Percentiles rank a stretch among this genome's conserved stretches.
These are phyloP conservation scores for Pyrenophora tritici-repentis DNA, from an alignment of 2,329 filamentous ascomycete species.

Conservation along the genomic window DNA sequence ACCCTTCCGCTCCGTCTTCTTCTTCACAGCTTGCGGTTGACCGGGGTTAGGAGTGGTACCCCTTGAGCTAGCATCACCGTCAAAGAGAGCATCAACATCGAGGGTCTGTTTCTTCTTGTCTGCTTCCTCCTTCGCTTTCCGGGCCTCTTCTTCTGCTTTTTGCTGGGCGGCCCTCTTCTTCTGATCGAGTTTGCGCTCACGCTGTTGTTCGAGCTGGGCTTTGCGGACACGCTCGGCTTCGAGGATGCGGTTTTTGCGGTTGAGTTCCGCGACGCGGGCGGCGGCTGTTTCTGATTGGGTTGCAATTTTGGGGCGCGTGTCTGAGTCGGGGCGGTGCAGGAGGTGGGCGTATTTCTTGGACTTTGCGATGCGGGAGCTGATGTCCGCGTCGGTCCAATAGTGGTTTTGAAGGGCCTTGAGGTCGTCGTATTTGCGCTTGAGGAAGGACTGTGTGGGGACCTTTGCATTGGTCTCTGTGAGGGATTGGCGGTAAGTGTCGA, in stretches of 20 bases:
- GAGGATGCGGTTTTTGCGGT: constrained; percentile 78
- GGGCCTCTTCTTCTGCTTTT: constrained; percentile 57
- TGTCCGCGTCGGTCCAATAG: constrained; percentile 80
- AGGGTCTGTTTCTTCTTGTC: constrained; percentile 38
- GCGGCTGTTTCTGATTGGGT: constrained; percentile 68
- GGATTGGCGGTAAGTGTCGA: constrained; percentile 77
- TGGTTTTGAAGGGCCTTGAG: constrained; percentile 81
- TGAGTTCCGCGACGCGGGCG: constrained; percentile 81
- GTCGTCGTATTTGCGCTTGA: constrained; percentile 75
- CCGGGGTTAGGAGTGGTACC: constrained; percentile 50
- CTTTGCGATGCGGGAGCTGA: constrained; percentile 76
- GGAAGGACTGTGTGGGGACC: constrained; percentile 71
- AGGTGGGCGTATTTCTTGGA: constrained; percentile 57
- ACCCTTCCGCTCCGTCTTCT: constrained; percentile 62
- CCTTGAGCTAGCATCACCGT: constrained; percentile 50
- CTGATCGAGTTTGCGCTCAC: constrained; percentile 43
- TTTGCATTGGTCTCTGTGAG: constrained; percentile 71
- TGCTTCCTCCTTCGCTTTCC: constrained; percentile 49
- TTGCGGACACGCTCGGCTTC: constrained; percentile 91
- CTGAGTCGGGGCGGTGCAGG: constrained; percentile 69
- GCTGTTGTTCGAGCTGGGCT: constrained; percentile 78
- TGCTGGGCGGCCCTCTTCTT: constrained; percentile 51
- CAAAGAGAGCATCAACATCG: constrained; percentile 54
- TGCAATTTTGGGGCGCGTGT: constrained; percentile 61
- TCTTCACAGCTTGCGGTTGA: constrained; percentile 50